Base-by-base conservation (phyloP, 106 monocot genomes). In the Narthecium ossifragum region DNA sequence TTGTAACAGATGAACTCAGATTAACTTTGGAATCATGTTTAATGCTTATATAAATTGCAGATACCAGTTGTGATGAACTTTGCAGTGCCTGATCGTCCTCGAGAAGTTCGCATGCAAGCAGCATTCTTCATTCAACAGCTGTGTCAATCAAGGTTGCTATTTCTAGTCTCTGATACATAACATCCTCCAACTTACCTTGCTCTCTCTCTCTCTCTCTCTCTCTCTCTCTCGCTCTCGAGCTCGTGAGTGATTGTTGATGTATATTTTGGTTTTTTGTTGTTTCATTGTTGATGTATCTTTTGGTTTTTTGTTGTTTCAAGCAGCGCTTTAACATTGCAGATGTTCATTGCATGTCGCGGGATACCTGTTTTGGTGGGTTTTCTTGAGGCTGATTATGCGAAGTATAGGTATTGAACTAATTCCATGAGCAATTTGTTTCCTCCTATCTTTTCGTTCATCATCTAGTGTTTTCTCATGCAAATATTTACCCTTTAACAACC, bases 321-420 rank as follows among this genome's bases (percentile, higher is more conserved):
- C 73, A 92, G 92, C 73, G 73, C 84, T 15, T 75, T 75, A 69
- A 92, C 92, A 31, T 68, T 92, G 60, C 88, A 92, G 67, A 92
- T 92, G 92, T 92, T 92, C 67, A 84, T 92, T 53, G 87, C 92
- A 26, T 92, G 92, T 70, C 80, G 78, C 59, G 92, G 92, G 22
- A 92, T 92, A 50, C 92, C 88, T 46, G 81, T 87, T 33, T 53
- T 92, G 66, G 88, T 92, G 27, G 75, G 83, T 21, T 84, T 92
- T 78, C 71, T 92, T 70, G 92, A 92, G 60, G 69, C 92, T 73
- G 92, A 92, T 61, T 92, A 92, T 81, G 92, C 92, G 4, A 92
- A 92, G 64, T 88, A 78, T 56, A 92, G 92, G 92, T 88, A 39
- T 43, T 23, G 63, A 53, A 43, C 43, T 43, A n/a, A n/a, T n/a